phyloP scores from a whole-genome alignment of 495 filamentous ascomycete genomes.

The Paragyromitra xinjiangensis region DNA sequence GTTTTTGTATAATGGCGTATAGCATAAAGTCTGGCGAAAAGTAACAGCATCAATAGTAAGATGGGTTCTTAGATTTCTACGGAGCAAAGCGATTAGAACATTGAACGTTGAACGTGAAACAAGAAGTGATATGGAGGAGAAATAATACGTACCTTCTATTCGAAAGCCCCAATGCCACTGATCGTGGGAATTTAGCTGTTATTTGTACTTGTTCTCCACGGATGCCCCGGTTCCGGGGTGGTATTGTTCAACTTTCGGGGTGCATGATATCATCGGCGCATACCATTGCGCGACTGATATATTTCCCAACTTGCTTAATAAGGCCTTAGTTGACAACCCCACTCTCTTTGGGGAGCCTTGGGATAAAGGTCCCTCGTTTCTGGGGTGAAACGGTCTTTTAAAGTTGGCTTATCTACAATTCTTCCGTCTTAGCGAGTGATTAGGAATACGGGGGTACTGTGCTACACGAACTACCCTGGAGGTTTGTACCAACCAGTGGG shows the following conservation, averaged over 20 bases:
- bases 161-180: neutral
- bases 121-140: neutral
- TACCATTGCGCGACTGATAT: conserved; percentile 18
- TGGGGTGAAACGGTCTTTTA: neutral
- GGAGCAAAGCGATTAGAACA: neutral
- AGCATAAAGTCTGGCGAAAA: neutral
- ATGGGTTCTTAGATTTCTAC: conserved; percentile 1
- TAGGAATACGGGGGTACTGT: neutral
- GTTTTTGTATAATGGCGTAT: conserved; percentile 26
- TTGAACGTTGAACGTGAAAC: neutral
- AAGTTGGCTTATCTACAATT: neutral
- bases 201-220: conserved; percentile 31
- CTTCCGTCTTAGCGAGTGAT: neutral
- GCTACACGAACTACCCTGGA: neutral
- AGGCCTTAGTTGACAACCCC: neutral
- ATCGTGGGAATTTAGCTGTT: conserved; percentile 3
- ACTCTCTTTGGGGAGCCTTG: neutral
- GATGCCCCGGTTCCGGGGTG: neutral
- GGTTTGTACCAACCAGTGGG: neutral
- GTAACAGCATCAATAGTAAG: neutral
- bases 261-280: conserved; percentile 19
- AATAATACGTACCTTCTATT: conserved; percentile 1
- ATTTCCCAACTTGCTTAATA: neutral
- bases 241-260: neutral
- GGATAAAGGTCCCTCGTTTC: too few species aligned